Base-by-base conservation (phyloP, 148 eudicot species). In the Euryodendron excelsum region DNA sequence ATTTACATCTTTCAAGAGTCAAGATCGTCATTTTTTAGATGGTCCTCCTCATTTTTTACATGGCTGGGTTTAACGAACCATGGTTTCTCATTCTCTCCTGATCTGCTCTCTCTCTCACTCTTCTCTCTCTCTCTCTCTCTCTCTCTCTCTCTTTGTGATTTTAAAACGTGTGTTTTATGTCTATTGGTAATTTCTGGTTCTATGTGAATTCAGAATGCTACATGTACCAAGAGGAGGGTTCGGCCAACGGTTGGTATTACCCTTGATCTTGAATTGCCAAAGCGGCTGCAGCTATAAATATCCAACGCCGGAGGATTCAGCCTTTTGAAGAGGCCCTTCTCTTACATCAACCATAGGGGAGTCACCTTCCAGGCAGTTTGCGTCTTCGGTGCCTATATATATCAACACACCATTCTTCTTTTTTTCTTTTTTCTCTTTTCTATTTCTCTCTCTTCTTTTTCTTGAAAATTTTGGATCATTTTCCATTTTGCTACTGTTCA, bases 191-290 rank as follows among this genome's bases (percentile, higher is more conserved):
- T 11, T 5, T 27, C 20, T 36, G 14, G 37, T 4, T 53, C 6
- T 8, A 21, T 5, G 3, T 21, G 48, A 23, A 10, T 1, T 36
- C 5, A 14, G 45, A 58, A 30, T 5, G 77, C 77, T 74, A 61
- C 78, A 75, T 72, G 75, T 72, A 72, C 75, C 75, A 72, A 72
- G 75, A 36, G 75, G 25, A 72, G 56, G 75, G 60, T 30, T 52
- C 2, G 74, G 27, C 53, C 2, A 39, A 27, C 17, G 17, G 58
- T 25, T 58, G 14, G 2, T n/a, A n/a, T n/a, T 48, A 72, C 27
- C 60, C 75, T 72, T 30, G 75, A 7, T 72, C 60, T 72, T 72
- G 75, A 72, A 28, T 52, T 50, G 60, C 60, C 60, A 72, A 72
- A 72, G n/a, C 17, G 75, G 75, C 75, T 72, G 60, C 50, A 48